These are phyloP conservation scores for Claviceps pazoutovae DNA, from an alignment of 2,329 filamentous ascomycete species.

Conservation along the genomic window DNA sequence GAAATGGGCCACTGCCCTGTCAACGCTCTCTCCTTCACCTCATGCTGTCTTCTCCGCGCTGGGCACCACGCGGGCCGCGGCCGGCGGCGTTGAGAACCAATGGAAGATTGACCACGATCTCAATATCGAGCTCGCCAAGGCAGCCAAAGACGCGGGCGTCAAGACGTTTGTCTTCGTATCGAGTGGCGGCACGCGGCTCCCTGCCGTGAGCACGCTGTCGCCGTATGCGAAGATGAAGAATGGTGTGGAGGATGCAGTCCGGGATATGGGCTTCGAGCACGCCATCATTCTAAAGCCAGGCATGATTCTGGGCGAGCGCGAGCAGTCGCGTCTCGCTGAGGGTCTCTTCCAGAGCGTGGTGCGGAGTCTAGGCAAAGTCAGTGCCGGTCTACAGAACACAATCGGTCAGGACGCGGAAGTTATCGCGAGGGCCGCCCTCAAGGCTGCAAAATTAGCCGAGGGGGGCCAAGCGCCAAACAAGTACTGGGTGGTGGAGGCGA, in stretches of 20 bases:
- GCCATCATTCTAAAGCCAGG: slow-evolving; percentile 64
- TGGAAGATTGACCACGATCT: slow-evolving; percentile 81
- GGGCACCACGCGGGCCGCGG: slow-evolving; percentile 63
- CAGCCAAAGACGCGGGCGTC: slow-evolving; percentile 58
- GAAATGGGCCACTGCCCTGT: slow-evolving; percentile 52
- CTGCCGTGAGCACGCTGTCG: slow-evolving; percentile 26
- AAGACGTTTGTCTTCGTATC: slow-evolving; percentile 70
- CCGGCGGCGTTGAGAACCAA: slow-evolving; percentile 66
- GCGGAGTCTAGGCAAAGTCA: slow-evolving; percentile 38
- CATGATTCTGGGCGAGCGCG: slow-evolving; percentile 57
- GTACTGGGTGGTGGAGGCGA: slow-evolving; percentile 45
- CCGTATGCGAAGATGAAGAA: slow-evolving; percentile 62
- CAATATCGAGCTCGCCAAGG: slow-evolving; percentile 63
- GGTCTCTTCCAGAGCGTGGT: slow-evolving; percentile 41
- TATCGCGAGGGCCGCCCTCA: slow-evolving; percentile 54
- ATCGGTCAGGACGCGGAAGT: slow-evolving; percentile 62
- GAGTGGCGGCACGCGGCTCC: slow-evolving; percentile 31
- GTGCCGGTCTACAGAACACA: slow-evolving; percentile 42
- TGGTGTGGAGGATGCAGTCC: slow-evolving; percentile 69
- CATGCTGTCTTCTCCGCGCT: slow-evolving; percentile 61
- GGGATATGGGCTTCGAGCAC: slow-evolving; percentile 59
- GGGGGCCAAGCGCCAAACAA: slow-evolving; percentile 45
- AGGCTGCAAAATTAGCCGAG: slow-evolving; percentile 42
- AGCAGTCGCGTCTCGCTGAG: slow-evolving; percentile 46
- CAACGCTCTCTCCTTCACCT: slow-evolving; percentile 39